Conservation (phyloP, 495 filamentous ascomycete species). For the Penicillium cinerascens region DNA sequence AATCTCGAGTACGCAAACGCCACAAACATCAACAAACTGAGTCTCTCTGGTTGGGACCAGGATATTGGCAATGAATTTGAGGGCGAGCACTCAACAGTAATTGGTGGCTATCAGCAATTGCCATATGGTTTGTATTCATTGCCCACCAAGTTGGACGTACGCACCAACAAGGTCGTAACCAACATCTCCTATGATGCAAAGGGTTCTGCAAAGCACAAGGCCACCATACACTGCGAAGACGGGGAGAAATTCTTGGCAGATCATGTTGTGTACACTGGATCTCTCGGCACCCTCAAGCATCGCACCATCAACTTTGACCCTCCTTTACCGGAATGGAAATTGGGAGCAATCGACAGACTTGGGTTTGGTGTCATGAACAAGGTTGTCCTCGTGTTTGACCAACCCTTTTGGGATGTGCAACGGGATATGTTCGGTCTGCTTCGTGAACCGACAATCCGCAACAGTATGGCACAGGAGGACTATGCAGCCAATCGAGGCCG, state of each 20-base stretch:
- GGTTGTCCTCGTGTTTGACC: constrained; percentile 82
- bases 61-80: constrained; percentile 97
- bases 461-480: constrained; percentile 57
- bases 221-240: constrained; percentile 72
- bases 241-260: constrained; percentile 77
- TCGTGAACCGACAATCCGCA: constrained; percentile 56
- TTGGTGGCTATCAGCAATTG: constrained; percentile 89
- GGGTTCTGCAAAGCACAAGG: constrained; percentile 34
- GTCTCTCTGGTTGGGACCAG: constrained; percentile 91
- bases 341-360: constrained; percentile 74
- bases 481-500: constrained; percentile 68
- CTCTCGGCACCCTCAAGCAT: constrained; percentile 85
- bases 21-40: constrained; percentile 77
- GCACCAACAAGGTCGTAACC: constrained; percentile 63
- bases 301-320: constrained; percentile 73
- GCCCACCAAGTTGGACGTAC: constrained; percentile 76
- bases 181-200: constrained; percentile 62
- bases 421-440: constrained; percentile 93
- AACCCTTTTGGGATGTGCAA: constrained; percentile 88
- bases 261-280: constrained; percentile 80
- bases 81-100: constrained; percentile 84
- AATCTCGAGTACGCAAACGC: constrained; percentile 98
- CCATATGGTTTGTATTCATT: constrained; percentile 74
- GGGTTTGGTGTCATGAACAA: constrained; percentile 97
- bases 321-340: constrained; percentile 81